Evolutionary conservation across 2,329 filamentous ascomycete species (phyloP), one percentile per base, ranked within the genome.

Genomic region (Penicillium sp.): DNA sequence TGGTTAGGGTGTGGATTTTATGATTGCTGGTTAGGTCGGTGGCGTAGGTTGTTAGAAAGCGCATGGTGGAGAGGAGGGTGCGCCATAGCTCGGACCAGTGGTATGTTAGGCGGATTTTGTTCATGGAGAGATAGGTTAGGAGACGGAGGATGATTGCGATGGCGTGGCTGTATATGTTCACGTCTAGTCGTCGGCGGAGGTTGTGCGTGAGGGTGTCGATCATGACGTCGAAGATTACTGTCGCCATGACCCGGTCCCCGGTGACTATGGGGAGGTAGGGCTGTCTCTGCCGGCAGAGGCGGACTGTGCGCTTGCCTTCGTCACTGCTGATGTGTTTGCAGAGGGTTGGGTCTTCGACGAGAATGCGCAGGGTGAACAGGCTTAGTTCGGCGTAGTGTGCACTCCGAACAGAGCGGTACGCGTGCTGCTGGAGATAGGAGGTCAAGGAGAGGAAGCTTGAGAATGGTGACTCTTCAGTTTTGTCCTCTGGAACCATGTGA

Each of bases 81-180:
- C 91, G 85, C 83, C 95, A 98, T 25, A 98, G 81, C 63, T 97
- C 91, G 1, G 89, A 84, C 93, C 93, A 98, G 72, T 98, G 93
- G 67, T 96, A 96, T 13, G 78, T 72, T 15, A 97, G 78, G 29
- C 93, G 86, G 28, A 86, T 90, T 61, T 89, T 84, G 42, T 87
- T 88, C 56, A 87, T 84, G 39, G 88, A 89, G 33, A 97, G 80
- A 66, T 92, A 88, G 6, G 89, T 89, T 32, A 97, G 80, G 44
- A 95, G 77, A 38, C 92, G 86, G 47, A 95, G 78, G 57, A 95
- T 78, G 53, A 95, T 87, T 13, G 88, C 88, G 12, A 96, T 78
- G 57, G 83, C 87, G 20, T 95, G 81, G 20, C 76, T 79, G 66
- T 96, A 96, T 29, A 97, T 80, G 31, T 87, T 82, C 12, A 91